These are phyloP conservation scores for Petasospora rhodanensis DNA, from an alignment of 1,139 yeast species.

Conservation along the genomic window DNA sequence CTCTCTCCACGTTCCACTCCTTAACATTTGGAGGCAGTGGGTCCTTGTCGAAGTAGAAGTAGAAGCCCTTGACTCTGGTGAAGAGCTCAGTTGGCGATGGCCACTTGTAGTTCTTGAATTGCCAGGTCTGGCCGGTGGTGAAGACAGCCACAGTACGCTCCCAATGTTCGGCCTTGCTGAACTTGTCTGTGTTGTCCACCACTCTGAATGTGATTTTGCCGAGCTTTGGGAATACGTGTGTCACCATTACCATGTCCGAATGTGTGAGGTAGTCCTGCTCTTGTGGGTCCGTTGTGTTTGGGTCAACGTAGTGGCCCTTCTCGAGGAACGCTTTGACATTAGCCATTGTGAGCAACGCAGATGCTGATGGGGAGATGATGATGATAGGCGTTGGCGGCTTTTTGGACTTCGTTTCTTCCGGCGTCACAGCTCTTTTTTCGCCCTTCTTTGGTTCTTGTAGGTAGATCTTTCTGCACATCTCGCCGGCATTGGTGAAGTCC, in stretches of 20 bases:
- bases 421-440: conserved; percentile 8
- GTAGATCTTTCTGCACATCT: conserved; percentile 23
- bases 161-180: conserved; percentile 96
- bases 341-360: conserved; percentile 75
- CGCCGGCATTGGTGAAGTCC: conserved; percentile 68
- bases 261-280: conserved; percentile 11
- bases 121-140: conserved; percentile 98
- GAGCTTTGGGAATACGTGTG: conserved; percentile 53
- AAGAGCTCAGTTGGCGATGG: conserved; percentile 75
- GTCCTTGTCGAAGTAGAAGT: conserved; percentile 73
- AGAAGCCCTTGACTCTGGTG: conserved; percentile 81
- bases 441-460: conserved; percentile 11
- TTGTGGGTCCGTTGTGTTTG: conserved; percentile 28
- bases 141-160: conserved; percentile 91
- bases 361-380: conserved; percentile 89
- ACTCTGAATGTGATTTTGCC: conserved; percentile 65
- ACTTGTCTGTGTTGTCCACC: conserved; percentile 83
- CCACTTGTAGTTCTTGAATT: conserved; percentile 83
- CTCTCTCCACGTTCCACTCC: conserved; percentile 84
- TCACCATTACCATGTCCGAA: conserved; percentile 32
- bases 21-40: conserved; percentile 67
- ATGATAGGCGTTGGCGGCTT: conserved; percentile 77
- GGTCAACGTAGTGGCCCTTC: conserved; percentile 65
- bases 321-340: conserved; percentile 83
- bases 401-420: conserved; percentile 11